A percentile compares a stretch with the other conserved stretches of the same genome.
These are phyloP conservation scores for Massariosphaeria phaeospora DNA, from an alignment of 495 filamentous ascomycete genomes.

Conservation along the genomic window DNA sequence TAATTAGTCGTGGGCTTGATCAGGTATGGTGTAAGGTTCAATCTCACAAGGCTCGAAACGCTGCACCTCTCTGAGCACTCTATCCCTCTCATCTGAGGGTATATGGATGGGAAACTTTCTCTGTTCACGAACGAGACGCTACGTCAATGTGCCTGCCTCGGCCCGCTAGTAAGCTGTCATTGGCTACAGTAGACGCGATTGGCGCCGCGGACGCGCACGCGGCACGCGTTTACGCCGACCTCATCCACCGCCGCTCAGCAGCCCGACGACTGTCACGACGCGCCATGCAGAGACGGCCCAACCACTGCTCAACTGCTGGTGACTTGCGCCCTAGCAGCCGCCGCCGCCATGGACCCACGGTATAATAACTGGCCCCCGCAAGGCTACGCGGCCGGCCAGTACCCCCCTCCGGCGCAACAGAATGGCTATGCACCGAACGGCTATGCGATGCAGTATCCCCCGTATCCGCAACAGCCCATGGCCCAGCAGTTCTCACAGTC, in stretches of 20 bases:
- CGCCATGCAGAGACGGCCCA: constrained; percentile 1
- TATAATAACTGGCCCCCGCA: constrained; percentile 28
- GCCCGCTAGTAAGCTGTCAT: constrained; percentile 1
- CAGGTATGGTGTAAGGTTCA: too few relatives aligned
- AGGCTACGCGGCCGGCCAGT: constrained; percentile 19
- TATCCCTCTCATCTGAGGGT: too few relatives aligned
- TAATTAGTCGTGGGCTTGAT: too few relatives aligned
- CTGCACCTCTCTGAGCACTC: too few relatives aligned
- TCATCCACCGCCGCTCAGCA: not conserved
- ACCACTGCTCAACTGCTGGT: not conserved
- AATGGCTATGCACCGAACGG: constrained; percentile 21
- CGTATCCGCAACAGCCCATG: constrained; percentile 18
- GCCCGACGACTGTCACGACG: not conserved
- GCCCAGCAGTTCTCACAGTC: constrained; percentile 13
- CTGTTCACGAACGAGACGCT: too few relatives aligned
- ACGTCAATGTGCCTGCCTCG: constrained; percentile 1
- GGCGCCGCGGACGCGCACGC: constrained; percentile 1
- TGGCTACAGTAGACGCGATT: constrained; percentile 9
- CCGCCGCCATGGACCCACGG: constrained; percentile 21
- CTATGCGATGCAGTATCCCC: too few relatives aligned
- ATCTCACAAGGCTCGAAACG: too few relatives aligned
- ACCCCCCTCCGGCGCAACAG: constrained; percentile 9
- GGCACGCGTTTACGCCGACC: constrained; percentile 7
- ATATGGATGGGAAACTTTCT: too few relatives aligned
- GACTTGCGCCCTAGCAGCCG: not conserved